phyloP scores from a whole-genome alignment of 2,329 filamentous ascomycete genomes.

The Phaeoacremonium minimum region DNA sequence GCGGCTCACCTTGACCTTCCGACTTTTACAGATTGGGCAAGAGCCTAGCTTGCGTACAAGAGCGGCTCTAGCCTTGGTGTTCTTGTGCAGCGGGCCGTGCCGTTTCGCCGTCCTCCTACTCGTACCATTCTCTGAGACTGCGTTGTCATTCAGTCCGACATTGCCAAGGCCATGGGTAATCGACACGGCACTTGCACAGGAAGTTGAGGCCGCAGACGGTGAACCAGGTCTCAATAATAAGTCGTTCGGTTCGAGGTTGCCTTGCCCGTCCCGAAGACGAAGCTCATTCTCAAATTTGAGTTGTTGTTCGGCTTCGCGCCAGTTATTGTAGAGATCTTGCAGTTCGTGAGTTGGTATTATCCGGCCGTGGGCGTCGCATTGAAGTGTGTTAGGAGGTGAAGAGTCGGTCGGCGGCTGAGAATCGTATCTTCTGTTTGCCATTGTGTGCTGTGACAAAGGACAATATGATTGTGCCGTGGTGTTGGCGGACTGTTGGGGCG shows the following conservation, averaged over 20 bases:
- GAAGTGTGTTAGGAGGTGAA: no score
- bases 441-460: no score
- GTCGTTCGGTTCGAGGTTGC: no score
- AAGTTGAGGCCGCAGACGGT: background rate
- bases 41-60: background rate
- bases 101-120: constrained; percentile 17
- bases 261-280: no score
- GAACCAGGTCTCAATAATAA: no score
- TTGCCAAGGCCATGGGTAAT: background rate
- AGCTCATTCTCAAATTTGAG: no score
- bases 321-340: background rate
- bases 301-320: background rate
- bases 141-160: background rate
- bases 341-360: background rate
- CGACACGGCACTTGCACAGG: background rate
- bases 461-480: no score
- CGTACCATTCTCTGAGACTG: no score
- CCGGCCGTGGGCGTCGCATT: no score
- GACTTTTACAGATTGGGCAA: background rate
- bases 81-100: constrained; percentile 21
- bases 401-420: no score
- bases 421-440: no score
- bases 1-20: background rate
- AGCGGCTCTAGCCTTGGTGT: background rate
- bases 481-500: no score